Evolutionary conservation across 441 rosid species (phyloP), one percentile per base, ranked within the genome.

Genomic region (Melastoma candidum): DNA sequence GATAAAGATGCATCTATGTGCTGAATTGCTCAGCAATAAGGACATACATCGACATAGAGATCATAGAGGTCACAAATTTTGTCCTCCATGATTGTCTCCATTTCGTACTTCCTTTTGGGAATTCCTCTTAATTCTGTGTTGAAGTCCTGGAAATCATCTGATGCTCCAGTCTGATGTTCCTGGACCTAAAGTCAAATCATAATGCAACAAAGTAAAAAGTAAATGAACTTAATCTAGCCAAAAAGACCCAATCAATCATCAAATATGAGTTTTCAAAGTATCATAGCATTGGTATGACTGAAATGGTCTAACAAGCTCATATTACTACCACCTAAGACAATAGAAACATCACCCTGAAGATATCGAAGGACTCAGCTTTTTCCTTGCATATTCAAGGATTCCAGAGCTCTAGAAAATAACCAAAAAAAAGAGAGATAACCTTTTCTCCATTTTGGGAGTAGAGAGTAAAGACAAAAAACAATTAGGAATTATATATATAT

Each of bases 31-130:
- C 22, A 17, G 14, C 12, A 22, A 47, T 12, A 55, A 46, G 46
- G 13, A 63, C 47, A 65, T 82, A 93, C 99, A 69, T 93, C 96
- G 70, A 84, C 78, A 71, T 72, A 93, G 70, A 88, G 89, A 70
- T 93, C 98, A 76, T 93, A 89, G 53, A 89, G 97, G 62, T 82
- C 93, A 76, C 96, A 86, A 66, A 93, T 69, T 76, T 76, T 93
- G 67, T 89, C 95, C 82, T 93, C 97, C 78, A 86, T 46, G 29
- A 72, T 73, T 13, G 75, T 57, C 58, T 89, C 96, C 85, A 93
- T 81, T 68, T 75, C 74, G 58, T 76, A 74, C 63, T 76, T 89
- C 66, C 71, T 78, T 66, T 74, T 77, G 24, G 58, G 44, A 46
- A 63, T 58, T 60, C 72, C 73, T 68, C 75, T 84, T 63, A 60